Evolutionary conservation across 2,329 filamentous ascomycete genomes (phyloP), one percentile per base, ranked within the genome.

Genomic region (Xylaria sp.): DNA sequence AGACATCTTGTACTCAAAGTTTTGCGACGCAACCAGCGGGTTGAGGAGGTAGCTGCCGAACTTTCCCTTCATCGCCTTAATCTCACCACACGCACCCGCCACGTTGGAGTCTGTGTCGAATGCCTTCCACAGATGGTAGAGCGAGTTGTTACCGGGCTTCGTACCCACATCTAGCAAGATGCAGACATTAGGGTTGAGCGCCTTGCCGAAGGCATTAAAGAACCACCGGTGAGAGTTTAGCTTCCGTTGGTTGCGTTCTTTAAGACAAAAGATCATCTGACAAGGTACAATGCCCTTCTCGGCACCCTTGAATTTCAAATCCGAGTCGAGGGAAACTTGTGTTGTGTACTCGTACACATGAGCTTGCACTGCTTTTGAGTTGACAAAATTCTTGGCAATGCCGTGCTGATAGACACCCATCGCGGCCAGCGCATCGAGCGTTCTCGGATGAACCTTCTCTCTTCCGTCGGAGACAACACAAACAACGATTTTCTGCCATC

Each of bases 1-100:
- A 80, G 93, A 97, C 92, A 99, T 97, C 86, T 99, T 99, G 87
- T 99, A 99, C 83, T 99, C 96, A 75, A 99, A 99, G 78, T 99
- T 99, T 77, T 99, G 96, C 0, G 94, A 94, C 1, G 96, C 96
- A 24, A 99, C 93, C 4, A 99, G 87, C 0, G 96, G 96, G 77
- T 98, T 99, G 73, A 98, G 79, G 42, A 99, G 87, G 75, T 97
- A 94, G 81, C 92, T 95, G 71, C 95, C 94, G 66, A 87, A 89
- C 3, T 89, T 89, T 30, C 91, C 92, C 82, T 98, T 85, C 94
- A 98, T 98, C 72, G 95, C 95, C 82, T 99, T 98, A 85, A 99
- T 99, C 81, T 99, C 96, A 81, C 96, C 96, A 71, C 96, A 98
- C 30, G 96, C 96, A 57, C 96, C 97, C 0, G 95, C 96, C 30